These are phyloP conservation scores for Colletotrichum aenigma DNA, from an alignment of 2,329 filamentous ascomycete species.

Conservation along the genomic window DNA sequence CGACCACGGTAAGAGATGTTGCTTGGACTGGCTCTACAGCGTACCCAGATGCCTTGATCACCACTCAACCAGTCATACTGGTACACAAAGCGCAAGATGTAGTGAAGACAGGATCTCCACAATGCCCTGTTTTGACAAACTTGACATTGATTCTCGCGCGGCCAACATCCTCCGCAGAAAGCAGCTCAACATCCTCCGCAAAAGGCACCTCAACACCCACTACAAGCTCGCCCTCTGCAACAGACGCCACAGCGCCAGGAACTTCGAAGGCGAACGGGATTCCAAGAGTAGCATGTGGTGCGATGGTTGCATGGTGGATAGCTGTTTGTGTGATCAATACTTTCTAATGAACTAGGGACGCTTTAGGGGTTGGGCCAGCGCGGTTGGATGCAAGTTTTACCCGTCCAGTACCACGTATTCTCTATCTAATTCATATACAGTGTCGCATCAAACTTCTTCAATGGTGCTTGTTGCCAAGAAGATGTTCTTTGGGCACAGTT, in stretches of 20 bases:
- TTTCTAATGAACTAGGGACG: background rate
- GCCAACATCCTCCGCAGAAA: background rate
- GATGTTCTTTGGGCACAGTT: background rate
- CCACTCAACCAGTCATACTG: background rate
- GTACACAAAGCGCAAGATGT: background rate
- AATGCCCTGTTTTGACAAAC: background rate
- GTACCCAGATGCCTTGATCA: background rate
- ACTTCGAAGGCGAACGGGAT: background rate
- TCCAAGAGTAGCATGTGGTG: background rate
- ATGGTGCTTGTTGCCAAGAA: background rate
- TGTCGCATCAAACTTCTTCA: fast-evolving
- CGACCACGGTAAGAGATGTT: background rate
- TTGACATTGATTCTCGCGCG: background rate
- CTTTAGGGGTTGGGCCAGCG: background rate
- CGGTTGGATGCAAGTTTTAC: background rate
- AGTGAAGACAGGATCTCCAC: background rate
- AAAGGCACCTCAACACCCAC: background rate
- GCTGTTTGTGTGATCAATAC: background rate
- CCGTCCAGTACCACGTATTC: background rate
- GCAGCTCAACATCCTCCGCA: background rate
- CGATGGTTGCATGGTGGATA: background rate
- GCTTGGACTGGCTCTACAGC: background rate
- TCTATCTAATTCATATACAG: background rate
- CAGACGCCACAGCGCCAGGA: background rate
- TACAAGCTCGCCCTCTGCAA: background rate